These are phyloP conservation scores for Streptanthus diversifolius DNA, from an alignment of 345 rosid genomes.

Conservation along the genomic window DNA sequence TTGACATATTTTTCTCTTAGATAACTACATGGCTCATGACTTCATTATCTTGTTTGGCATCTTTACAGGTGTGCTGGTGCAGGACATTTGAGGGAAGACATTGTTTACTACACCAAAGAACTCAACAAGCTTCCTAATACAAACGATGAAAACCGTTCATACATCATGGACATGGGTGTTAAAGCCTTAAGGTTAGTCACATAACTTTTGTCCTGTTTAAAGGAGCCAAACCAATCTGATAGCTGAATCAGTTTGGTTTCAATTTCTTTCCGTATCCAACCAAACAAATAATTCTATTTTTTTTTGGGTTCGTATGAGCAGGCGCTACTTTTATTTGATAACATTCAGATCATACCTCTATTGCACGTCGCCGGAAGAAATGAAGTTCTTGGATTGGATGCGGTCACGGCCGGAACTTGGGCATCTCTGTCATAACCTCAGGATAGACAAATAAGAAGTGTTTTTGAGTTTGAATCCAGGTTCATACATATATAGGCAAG, in stretches of 20 bases:
- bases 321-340: slow-evolving; percentile 86
- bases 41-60: slow-evolving; percentile 3
- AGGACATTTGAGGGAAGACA: slow-evolving; percentile 82
- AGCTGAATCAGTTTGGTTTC: background rate
- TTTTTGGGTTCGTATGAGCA: slow-evolving; percentile 32
- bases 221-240: background rate
- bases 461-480: background rate
- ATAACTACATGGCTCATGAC: background rate
- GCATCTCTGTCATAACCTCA: slow-evolving; percentile 79
- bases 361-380: slow-evolving; percentile 53
- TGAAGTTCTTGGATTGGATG: slow-evolving; percentile 70
- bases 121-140: slow-evolving; percentile 44
- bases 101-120: slow-evolving; percentile 62
- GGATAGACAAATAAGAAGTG: slow-evolving; percentile 57
- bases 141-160: slow-evolving; percentile 63
- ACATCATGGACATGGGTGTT: slow-evolving; percentile 70
- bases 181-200: slow-evolving; percentile 80
- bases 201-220: background rate
- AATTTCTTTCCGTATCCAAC: background rate
- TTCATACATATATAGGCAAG: slow-evolving; percentile 14
- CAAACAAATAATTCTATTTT: background rate
- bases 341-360: slow-evolving; percentile 89
- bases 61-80: slow-evolving; percentile 80
- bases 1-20: background rate
- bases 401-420: slow-evolving; percentile 87